These are phyloP conservation scores for Xanthoceras sorbifolium DNA, from an alignment of 345 rosid genomes.

Conservation along the genomic window DNA sequence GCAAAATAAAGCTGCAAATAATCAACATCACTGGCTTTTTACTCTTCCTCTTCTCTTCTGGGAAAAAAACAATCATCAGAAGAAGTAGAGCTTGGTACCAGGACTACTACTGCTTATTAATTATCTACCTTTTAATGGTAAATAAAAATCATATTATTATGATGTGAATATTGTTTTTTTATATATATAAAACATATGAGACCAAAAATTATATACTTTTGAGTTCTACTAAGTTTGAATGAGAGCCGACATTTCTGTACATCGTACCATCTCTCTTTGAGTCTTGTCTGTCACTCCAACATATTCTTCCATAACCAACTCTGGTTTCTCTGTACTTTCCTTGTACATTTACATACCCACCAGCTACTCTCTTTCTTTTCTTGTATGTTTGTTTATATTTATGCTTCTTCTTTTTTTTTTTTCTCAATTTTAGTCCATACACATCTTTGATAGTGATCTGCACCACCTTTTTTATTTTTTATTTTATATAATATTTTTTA, in stretches of 20 bases:
- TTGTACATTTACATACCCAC: slow-evolving; percentile 1
- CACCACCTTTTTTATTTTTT: not conserved
- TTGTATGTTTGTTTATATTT: not conserved
- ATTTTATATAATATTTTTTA: not conserved
- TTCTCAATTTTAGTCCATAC: not conserved
- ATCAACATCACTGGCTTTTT: not conserved
- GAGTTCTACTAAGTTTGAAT: slow-evolving; percentile 1
- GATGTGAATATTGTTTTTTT: not conserved
- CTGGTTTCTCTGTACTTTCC: slow-evolving; percentile 6
- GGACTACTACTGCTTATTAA: no score
- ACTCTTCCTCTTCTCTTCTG: not conserved
- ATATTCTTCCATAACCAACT: slow-evolving; percentile 13
- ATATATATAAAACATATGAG: not conserved
- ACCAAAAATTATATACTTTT: no score
- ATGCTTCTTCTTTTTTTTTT: not conserved
- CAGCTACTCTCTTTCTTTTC: slow-evolving; percentile 16
- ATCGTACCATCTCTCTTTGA: slow-evolving; percentile 38
- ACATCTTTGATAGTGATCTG: slow-evolving; percentile 22
- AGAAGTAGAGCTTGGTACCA: not conserved
- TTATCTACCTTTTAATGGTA: not conserved
- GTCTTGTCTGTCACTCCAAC: slow-evolving; percentile 8
- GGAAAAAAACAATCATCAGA: no score
- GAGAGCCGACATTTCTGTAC: slow-evolving; percentile 47
- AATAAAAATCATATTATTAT: not conserved
- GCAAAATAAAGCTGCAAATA: not conserved